These are phyloP conservation scores for Cladobotryum mycophilum DNA, from an alignment of 2,329 filamentous ascomycete species.

Conservation along the genomic window DNA sequence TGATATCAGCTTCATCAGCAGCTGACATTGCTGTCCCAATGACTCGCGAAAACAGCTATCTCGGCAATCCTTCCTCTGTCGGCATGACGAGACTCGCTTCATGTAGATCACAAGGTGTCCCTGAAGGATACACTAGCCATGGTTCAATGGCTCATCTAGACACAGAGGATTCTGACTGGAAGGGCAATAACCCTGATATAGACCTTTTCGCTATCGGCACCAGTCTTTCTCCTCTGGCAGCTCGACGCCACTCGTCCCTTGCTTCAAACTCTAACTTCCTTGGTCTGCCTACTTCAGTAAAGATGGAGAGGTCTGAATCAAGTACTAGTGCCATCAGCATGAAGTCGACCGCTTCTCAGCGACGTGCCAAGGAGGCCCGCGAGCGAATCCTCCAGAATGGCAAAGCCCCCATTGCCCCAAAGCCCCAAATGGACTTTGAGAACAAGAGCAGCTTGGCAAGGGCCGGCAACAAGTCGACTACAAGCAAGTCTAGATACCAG, in stretches of 20 bases:
- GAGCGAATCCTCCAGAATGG: constrained; percentile 40
- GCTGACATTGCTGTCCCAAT: constrained; percentile 33
- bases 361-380: constrained; percentile 43
- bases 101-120: constrained; percentile 26
- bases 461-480: constrained; percentile 34
- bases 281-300: constrained; percentile 21
- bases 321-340: constrained; percentile 35
- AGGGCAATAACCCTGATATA: constrained; percentile 24
- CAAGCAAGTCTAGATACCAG: constrained; percentile 40
- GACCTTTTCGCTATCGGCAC: constrained; percentile 36
- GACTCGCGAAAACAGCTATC: constrained; percentile 38
- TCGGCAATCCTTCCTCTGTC: constrained; percentile 24
- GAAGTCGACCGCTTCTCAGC: constrained; percentile 38
- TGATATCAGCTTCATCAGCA: constrained; percentile 36
- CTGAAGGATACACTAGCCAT: constrained; percentile 14
- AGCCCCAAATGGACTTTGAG: constrained; percentile 26
- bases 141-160: constrained; percentile 16
- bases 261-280: constrained; percentile 24
- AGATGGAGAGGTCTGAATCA: constrained; percentile 46
- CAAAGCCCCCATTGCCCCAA: constrained; percentile 37
- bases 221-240: constrained; percentile 18
- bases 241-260: constrained; percentile 25
- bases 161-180: constrained; percentile 18
- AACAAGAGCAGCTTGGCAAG: constrained; percentile 13
- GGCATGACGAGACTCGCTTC: constrained; percentile 35